Percentiles rank a stretch among this genome's conserved stretches.
Evolutionary conservation across 176 grass and related monocot genomes (phyloP).

Genomic region (Pontederia crassipes): DNA sequence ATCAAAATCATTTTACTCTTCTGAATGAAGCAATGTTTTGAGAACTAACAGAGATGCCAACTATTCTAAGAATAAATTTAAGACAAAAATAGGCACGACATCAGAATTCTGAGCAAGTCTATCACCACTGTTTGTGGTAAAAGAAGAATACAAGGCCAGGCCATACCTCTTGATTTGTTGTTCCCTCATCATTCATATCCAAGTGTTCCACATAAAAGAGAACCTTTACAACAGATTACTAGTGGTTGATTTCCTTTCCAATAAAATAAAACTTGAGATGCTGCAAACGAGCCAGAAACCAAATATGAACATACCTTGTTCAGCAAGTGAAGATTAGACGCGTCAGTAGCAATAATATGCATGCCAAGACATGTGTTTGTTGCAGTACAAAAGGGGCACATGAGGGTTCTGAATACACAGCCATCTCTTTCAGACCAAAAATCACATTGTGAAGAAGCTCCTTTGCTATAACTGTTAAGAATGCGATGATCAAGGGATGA

Average conservation of each 20-base stretch:
- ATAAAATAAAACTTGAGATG: constrained; percentile 7
- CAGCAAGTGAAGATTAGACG: constrained; percentile 40
- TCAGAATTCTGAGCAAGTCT: not conserved
- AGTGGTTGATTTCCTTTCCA: not conserved
- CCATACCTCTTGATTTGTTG: constrained; percentile 35
- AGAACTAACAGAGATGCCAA: not conserved
- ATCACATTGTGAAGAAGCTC: constrained; percentile 18
- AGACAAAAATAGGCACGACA: constrained; percentile 1
- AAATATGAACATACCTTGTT: constrained; percentile 46
- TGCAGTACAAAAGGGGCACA: constrained; percentile 43
- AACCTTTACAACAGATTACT: constrained; percentile 37
- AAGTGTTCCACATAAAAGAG: constrained; percentile 59
- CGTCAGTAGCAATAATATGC: constrained; percentile 73
- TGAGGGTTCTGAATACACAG: constrained; percentile 56
- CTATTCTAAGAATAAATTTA: not conserved
- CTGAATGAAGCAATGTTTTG: not conserved
- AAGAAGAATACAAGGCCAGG: constrained; percentile 5
- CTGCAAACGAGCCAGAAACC: constrained; percentile 4
- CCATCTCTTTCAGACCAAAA: constrained; percentile 84
- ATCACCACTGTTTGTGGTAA: not conserved
- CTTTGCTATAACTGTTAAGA: constrained; percentile 22
- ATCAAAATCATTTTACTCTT: not conserved
- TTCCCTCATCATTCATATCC: constrained; percentile 38
- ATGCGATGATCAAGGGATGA: constrained; percentile 44
- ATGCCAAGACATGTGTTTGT: constrained; percentile 35